phyloP scores from a whole-genome alignment of 202 grass and related monocot species.

The Schoenoplectus triqueter region DNA sequence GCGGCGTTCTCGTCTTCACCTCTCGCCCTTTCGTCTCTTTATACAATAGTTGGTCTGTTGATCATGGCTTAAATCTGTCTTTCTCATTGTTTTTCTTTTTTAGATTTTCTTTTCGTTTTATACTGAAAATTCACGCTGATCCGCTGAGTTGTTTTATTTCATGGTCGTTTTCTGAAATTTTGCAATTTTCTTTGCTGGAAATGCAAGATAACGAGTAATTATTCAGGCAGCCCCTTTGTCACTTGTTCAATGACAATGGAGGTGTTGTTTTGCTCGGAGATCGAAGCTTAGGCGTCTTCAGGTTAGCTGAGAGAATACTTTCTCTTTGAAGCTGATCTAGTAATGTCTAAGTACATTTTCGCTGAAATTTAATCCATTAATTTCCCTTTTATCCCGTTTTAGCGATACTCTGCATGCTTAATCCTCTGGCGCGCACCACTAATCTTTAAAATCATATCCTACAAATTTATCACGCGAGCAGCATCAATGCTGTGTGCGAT shows the following conservation, averaged over 20 bases:
- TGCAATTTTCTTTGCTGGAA: not conserved
- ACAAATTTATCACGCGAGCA: too few species aligned
- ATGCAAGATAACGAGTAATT: slow-evolving; percentile 35
- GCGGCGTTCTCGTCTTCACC: not conserved
- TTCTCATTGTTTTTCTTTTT: slow-evolving; percentile 12
- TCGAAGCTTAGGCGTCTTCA: slow-evolving; percentile 47
- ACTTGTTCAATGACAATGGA: slow-evolving; percentile 34
- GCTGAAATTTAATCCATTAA: not conserved
- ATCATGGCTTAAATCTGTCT: not conserved
- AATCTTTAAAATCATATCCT: too few species aligned
- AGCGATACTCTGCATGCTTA: too few species aligned
- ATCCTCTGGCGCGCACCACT: too few species aligned
- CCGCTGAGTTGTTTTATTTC: not conserved
- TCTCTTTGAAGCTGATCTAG: slow-evolving; percentile 58
- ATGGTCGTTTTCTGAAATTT: not conserved
- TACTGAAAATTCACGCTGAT: not conserved
- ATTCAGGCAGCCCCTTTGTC: slow-evolving; percentile 54
- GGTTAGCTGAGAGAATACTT: slow-evolving; percentile 40
- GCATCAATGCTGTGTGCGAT: too few species aligned
- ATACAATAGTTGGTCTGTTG: not conserved
- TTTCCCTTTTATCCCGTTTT: not conserved
- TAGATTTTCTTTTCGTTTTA: not conserved
- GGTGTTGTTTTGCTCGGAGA: slow-evolving; percentile 59
- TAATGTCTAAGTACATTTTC: slow-evolving; percentile 48
- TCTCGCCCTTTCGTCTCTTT: not conserved